phyloP scores from a whole-genome alignment of 169 alveolate genomes.

The Plasmodium billcollinsi region DNA sequence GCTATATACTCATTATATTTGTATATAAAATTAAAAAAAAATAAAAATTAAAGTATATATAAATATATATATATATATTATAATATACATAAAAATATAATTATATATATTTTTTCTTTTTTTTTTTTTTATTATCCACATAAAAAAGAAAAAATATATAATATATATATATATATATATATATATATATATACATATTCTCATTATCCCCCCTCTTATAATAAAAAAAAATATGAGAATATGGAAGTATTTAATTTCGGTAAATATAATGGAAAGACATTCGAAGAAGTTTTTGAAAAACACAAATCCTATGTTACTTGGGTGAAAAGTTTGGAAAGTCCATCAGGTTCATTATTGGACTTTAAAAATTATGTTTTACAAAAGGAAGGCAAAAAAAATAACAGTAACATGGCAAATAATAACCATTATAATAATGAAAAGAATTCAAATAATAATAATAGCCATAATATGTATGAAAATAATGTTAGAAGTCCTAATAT shows the following conservation, averaged over 20 bases:
- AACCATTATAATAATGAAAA: not conserved
- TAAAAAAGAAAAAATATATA: too few species aligned
- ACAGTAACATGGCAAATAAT: not conserved
- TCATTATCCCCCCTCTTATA: too few species aligned
- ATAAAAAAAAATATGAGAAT: not conserved
- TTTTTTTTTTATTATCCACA: too few species aligned
- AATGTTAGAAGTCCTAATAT: not conserved
- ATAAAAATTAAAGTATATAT: not conserved
- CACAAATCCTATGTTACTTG: conserved; percentile 80
- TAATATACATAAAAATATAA: too few species aligned
- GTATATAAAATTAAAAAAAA: too few species aligned
- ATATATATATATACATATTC: too few species aligned
- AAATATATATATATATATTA: conserved; percentile 9
- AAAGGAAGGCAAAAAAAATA: conserved; percentile 20
- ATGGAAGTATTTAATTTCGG: conserved; percentile 81
- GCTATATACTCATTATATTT: too few species aligned
- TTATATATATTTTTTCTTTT: too few species aligned
- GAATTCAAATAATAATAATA: not conserved
- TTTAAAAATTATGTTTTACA: conserved; percentile 76
- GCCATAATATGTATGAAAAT: not conserved
- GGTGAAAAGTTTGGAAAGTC: conserved; percentile 79
- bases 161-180: too few species aligned
- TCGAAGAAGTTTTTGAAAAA: conserved; percentile 80
- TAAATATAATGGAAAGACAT: conserved; percentile 84
- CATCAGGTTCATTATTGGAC: conserved; percentile 77